Conservation (phyloP, 345 rosid species). For the Acer saccharum region DNA sequence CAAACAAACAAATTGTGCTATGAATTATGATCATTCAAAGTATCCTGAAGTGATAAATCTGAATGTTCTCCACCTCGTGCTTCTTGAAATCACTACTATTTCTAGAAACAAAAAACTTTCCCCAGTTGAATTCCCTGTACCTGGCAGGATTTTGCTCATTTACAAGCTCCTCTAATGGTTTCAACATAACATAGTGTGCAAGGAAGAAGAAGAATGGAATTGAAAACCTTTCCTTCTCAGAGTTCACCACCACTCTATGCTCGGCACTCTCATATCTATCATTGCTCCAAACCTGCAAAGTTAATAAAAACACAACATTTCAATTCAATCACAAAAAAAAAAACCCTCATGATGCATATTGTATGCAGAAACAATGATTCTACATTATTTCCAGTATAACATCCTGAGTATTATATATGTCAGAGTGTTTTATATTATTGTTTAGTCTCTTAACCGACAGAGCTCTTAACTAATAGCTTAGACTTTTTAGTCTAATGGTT, state of each 20-base stretch:
- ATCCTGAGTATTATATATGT: no score
- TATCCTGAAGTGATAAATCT: constrained; percentile 40
- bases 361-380: no score
- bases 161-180: constrained; percentile 63
- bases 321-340: no score
- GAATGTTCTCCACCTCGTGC: constrained; percentile 42
- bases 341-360: no score
- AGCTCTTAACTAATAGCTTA: no score
- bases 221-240: constrained; percentile 48
- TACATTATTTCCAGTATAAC: no score
- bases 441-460: no score
- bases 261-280: constrained; percentile 53
- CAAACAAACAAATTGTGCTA: background rate
- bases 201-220: constrained; percentile 54
- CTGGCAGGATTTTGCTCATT: constrained; percentile 46
- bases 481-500: no score
- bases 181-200: constrained; percentile 49
- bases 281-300: constrained; percentile 51
- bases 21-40: background rate
- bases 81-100: constrained; percentile 59
- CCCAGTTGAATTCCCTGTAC: constrained; percentile 65
- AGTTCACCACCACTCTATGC: constrained; percentile 48
- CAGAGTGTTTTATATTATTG: no score
- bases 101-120: constrained; percentile 55
- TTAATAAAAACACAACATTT: no score